Percentiles rank a stretch among this genome's conserved stretches.
Conservation (phyloP, 2,329 filamentous ascomycete species). For the Macrophomina phaseolina region DNA sequence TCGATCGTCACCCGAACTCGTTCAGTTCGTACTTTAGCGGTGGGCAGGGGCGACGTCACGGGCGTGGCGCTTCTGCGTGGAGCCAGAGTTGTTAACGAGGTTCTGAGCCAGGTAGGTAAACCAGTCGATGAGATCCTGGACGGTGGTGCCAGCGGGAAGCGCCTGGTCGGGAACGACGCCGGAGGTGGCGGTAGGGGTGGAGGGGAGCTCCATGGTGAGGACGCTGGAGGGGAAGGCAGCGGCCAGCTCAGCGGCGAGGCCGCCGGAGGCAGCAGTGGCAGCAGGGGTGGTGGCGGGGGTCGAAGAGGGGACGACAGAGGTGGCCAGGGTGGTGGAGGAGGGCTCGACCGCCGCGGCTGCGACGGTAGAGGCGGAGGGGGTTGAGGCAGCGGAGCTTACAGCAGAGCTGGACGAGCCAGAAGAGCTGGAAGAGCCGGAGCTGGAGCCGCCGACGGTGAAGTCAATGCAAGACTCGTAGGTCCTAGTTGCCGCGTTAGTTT, state of each 20-base stretch:
- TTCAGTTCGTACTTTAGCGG: not conserved
- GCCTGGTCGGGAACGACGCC: constrained; percentile 10
- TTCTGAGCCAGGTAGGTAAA: constrained; percentile 66
- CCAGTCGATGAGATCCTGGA: constrained; percentile 24
- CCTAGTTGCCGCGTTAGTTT: constrained; percentile 27
- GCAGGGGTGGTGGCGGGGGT: constrained; percentile 14
- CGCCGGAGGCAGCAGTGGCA: constrained; percentile 3
- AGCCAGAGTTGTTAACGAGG: constrained; percentile 63
- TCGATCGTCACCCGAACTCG: not conserved
- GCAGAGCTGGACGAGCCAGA: constrained; percentile 23
- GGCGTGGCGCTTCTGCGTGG: constrained; percentile 67
- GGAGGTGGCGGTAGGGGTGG: constrained; percentile 9
- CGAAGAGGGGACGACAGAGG: constrained; percentile 8
- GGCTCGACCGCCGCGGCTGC: constrained; percentile 7
- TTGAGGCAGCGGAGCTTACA: constrained; percentile 8
- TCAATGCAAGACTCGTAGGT: constrained; percentile 69
- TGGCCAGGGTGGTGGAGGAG: constrained; percentile 12
- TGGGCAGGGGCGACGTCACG: constrained; percentile 67
- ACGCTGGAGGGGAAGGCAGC: constrained; percentile 21
- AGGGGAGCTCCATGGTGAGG: constrained; percentile 14
- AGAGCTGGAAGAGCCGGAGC: constrained; percentile 30
- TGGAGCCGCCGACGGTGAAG: constrained; percentile 54
- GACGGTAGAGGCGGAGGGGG: constrained; percentile 8
- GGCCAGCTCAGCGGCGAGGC: constrained; percentile 9
- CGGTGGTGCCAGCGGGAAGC: constrained; percentile 9